Base-by-base conservation (phyloP, 2,329 filamentous ascomycete genomes). In the Davidsoniella eucalypti region DNA sequence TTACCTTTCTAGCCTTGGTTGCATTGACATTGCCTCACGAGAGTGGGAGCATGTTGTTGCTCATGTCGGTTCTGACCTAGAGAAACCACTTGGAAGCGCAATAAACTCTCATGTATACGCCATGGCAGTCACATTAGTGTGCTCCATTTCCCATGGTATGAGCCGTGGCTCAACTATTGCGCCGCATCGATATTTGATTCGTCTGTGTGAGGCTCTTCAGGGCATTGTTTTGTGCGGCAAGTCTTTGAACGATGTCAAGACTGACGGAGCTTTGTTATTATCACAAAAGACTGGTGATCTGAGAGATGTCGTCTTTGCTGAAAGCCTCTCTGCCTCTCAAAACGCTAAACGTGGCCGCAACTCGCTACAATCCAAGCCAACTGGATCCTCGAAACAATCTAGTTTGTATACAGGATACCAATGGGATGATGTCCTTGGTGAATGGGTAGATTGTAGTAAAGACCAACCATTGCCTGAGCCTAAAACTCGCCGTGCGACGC, bases 271-370 rank as follows among this genome's bases (percentile, higher is more conserved):
- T 0, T 74, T 76, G 55, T 58, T 68, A 26, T 59, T 76, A 25
- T 72, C 73, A 1, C 69, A 73, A 52, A 65, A 67, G 49, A 76
- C 71, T 12, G 69, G 69, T 49, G 69, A 74, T 55, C 60, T 76
- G 5, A 63, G 69, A 23, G 73, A 77, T 55, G 65, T 76, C 39
- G 69, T 68, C 8, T 75, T 72, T 56, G 73, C 72, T 2, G 74
- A 77, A 55, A 65, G 60, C 26, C 60, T 74, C 1, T 21, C 40
- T 44, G 41, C 16, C 16, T 23, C 21, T n/a, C 41, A 23, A 23
- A 26, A 39, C n/a, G 12, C 44, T 18, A 39, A 26, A 17, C 25
- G 38, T 5, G n/a, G 33, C 6, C 36, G 29, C 29, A 12, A 12
- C 12, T 33, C 29, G 12, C 29, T 33, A 33, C 29, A 33, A 33